A percentile compares a stretch with the other conserved stretches of the same genome.
These are phyloP conservation scores for Diaporthe sp. DNA, from an alignment of 2,329 filamentous ascomycete species.

Conservation along the genomic window DNA sequence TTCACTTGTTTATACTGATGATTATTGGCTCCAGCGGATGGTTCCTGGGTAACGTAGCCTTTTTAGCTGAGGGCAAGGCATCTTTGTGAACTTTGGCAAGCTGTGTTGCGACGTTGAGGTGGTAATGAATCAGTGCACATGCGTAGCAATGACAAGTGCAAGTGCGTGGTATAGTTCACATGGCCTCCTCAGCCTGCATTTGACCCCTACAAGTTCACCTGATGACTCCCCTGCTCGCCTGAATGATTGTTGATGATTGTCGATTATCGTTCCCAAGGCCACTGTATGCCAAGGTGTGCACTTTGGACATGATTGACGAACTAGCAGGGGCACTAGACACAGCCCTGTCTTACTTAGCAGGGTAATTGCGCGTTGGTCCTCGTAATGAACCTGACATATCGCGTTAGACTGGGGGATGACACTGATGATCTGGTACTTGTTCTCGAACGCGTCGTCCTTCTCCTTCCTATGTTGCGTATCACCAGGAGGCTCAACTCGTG, in stretches of 20 bases:
- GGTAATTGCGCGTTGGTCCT: not conserved
- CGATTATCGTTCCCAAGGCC: not conserved
- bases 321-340: not conserved
- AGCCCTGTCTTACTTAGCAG: not conserved
- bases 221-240: not conserved
- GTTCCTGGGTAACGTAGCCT: not conserved
- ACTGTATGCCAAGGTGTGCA: not conserved
- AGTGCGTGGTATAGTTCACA: not conserved
- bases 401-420: not conserved
- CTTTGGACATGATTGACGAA: not conserved
- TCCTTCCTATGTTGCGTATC: not conserved
- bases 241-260: not conserved
- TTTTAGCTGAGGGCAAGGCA: not conserved
- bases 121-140: constrained; percentile 13
- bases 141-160: not conserved
- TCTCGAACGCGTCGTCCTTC: not conserved
- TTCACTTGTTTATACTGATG: not conserved
- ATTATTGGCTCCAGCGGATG: not conserved
- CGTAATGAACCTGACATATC: not conserved
- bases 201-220: not conserved
- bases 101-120: not conserved
- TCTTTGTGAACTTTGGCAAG: not conserved
- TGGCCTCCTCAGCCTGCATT: not conserved
- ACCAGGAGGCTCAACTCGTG: not conserved
- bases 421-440: not conserved